Percentiles rank a stretch among this genome's conserved stretches.
Conservation (phyloP, 2,329 filamentous ascomycete species). For the Pseudocercospora cruenta region DNA sequence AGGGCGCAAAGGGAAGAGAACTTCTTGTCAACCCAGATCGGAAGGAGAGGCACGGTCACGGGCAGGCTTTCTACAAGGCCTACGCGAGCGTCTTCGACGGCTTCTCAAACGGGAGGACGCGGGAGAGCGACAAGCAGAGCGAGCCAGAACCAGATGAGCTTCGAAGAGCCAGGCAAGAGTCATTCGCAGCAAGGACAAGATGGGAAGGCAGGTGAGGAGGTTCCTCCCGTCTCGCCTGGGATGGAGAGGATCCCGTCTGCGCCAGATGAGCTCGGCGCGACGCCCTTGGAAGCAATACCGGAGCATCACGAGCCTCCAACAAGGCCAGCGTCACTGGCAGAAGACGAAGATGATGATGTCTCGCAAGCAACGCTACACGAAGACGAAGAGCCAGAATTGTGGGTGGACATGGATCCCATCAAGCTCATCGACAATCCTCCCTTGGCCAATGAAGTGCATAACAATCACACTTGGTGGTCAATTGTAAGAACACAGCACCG, state of each 20-base stretch:
- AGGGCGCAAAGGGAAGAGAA: conserved; percentile 43
- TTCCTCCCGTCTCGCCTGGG: conserved; percentile 3
- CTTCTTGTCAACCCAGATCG: conserved; percentile 28
- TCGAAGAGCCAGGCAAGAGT: conserved; percentile 31
- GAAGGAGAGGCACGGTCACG: conserved; percentile 26
- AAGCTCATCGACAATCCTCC: conserved; percentile 39
- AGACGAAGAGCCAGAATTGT: conserved; percentile 42
- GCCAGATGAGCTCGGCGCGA: background rate
- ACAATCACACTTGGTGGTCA: conserved; percentile 51
- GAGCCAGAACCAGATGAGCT: conserved; percentile 27
- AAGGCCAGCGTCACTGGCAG: background rate
- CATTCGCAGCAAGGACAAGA: conserved; percentile 11
- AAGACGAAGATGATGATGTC: conserved; percentile 16
- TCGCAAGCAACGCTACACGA: conserved; percentile 38
- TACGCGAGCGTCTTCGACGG: conserved; percentile 30
- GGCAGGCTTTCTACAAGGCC: conserved; percentile 20
- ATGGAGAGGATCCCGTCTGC: conserved; percentile 11
- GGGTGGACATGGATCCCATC: conserved; percentile 51
- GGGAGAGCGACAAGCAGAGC: conserved; percentile 18
- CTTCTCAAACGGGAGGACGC: conserved; percentile 27
- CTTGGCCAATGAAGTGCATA: conserved; percentile 53
- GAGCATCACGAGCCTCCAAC: conserved; percentile 19
- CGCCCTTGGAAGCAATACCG: conserved; percentile 19
- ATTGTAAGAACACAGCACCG: conserved; percentile 55
- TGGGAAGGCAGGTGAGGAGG: conserved; percentile 10